These are phyloP conservation scores for Phanerodontia chrysosporium DNA, from an alignment of 768 basidiomycete species.

Conservation along the genomic window DNA sequence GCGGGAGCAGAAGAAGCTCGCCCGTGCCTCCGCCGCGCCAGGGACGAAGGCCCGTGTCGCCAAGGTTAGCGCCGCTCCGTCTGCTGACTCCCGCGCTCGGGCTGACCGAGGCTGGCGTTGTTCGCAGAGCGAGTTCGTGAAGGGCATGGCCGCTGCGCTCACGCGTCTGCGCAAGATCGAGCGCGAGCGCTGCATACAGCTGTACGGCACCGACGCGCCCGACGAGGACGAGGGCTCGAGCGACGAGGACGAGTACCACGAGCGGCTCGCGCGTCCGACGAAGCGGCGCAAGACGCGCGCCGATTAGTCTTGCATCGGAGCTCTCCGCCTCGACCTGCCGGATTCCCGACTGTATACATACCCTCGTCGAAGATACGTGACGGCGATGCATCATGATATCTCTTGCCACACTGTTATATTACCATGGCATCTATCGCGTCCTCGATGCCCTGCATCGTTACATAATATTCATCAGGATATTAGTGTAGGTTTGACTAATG, in stretches of 20 bases:
- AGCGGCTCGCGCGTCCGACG: constrained; percentile 20
- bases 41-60: constrained; percentile 48
- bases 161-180: constrained; percentile 60
- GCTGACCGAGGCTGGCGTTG: neutral
- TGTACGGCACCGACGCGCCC: constrained; percentile 36
- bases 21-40: constrained; percentile 40
- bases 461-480: neutral
- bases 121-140: constrained; percentile 64
- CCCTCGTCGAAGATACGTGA: neutral
- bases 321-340: neutral
- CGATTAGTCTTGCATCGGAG: neutral
- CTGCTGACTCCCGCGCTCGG: neutral
- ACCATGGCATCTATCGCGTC: neutral
- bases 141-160: constrained; percentile 52
- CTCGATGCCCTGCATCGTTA: neutral
- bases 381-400: neutral
- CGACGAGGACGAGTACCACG: constrained; percentile 52
- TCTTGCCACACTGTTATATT: neutral
- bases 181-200: constrained; percentile 42
- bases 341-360: neutral
- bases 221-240: constrained; percentile 43
- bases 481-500: neutral
- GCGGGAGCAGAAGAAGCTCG: constrained; percentile 55
- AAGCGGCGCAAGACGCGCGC: constrained; percentile 20
- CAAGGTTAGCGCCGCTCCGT: constrained; percentile 46